A percentile compares a stretch with the other conserved stretches of the same genome.
phyloP scores from a whole-genome alignment of 805 yeast species.

The Sugiyamaella chiloensis region DNA sequence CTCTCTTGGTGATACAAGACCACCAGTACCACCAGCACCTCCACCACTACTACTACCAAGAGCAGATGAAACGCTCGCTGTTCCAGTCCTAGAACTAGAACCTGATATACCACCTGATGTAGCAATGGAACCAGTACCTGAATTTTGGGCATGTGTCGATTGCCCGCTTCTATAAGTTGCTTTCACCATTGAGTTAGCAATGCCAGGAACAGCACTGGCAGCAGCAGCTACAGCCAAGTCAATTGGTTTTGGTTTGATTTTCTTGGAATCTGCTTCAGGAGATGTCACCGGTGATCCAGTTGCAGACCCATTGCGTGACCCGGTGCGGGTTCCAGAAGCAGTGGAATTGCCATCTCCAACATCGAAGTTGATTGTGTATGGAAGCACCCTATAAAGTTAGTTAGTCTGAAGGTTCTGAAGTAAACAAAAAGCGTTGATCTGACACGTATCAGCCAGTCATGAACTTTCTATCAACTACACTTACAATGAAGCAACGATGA shows the following conservation, averaged over 20 bases:
- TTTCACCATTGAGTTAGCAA: background rate
- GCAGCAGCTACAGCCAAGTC: conserved; percentile 1
- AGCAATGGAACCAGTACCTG: background rate
- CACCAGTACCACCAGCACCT: background rate
- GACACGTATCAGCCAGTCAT: background rate
- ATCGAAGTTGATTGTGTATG: conserved; percentile 31
- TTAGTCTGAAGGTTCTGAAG: background rate
- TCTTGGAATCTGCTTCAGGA: background rate
- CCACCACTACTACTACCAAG: background rate
- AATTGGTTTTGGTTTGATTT: conserved; percentile 8
- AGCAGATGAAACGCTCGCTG: background rate
- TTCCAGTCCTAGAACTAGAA: background rate
- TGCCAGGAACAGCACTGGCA: conserved; percentile 7
- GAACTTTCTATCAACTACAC: conserved; percentile 3
- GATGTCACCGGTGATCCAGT: conserved; percentile 4
- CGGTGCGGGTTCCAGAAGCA: background rate
- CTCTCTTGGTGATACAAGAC: background rate
- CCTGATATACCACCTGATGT: background rate
- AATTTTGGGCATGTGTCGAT: background rate
- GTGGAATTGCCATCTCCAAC: conserved; percentile 7
- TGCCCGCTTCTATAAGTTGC: background rate
- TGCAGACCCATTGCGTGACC: background rate
- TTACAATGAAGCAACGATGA: conserved; percentile 30
- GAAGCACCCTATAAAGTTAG: conserved; percentile 24
- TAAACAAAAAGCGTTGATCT: background rate